Conservation (phyloP, 75 land plant genomes). For the Selaginella tamariscina region DNA sequence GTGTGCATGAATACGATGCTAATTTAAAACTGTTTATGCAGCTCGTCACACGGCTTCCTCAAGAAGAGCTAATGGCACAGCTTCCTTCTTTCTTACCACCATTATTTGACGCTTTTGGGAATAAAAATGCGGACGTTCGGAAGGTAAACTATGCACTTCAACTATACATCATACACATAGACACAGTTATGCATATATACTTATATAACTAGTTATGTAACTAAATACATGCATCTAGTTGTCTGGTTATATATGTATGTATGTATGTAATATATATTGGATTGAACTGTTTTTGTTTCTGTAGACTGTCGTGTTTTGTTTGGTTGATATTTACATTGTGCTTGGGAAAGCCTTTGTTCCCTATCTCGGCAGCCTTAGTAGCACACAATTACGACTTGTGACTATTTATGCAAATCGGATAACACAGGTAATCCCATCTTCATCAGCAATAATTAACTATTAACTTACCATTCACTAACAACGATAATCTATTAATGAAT, state of each 20-base stretch:
- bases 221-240: too few species aligned
- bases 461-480: too few species aligned
- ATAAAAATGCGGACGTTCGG: slow-evolving; percentile 94
- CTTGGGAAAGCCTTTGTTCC: slow-evolving; percentile 94
- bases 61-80: slow-evolving; percentile 75
- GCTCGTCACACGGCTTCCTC: slow-evolving; percentile 86
- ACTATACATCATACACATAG: too few species aligned
- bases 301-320: slow-evolving; percentile 93
- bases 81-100: slow-evolving; percentile 82
- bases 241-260: too few species aligned
- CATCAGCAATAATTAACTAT: too few species aligned
- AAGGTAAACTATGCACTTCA: too few species aligned
- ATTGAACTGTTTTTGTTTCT: slow-evolving; percentile 1
- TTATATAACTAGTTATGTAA: too few species aligned
- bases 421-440: slow-evolving; percentile 50
- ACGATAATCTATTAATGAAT: not conserved
- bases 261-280: too few species aligned
- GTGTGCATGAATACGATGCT: too few species aligned
- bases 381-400: slow-evolving; percentile 82
- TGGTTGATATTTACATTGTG: slow-evolving; percentile 92
- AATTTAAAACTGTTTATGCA: slow-evolving; percentile 18
- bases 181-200: too few species aligned
- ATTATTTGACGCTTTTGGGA: slow-evolving; percentile 93
- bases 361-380: slow-evolving; percentile 76
- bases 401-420: slow-evolving; percentile 97